These are phyloP conservation scores for Gossypium trilobum DNA, from an alignment of 441 rosid genomes.

Conservation along the genomic window DNA sequence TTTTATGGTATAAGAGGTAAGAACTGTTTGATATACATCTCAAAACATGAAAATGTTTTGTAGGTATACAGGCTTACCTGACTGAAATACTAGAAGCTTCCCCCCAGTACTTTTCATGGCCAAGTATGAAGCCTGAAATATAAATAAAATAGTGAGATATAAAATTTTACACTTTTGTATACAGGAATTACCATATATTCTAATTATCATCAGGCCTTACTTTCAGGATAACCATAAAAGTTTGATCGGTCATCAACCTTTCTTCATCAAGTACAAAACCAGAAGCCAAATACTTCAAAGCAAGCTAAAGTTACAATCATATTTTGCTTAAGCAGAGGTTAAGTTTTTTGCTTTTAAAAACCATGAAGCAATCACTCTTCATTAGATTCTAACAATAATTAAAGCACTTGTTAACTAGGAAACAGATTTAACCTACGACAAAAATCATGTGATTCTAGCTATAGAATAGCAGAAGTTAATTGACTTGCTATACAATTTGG, in stretches of 20 bases:
- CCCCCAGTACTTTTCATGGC: conserved; percentile 90
- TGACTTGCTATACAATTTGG: not conserved
- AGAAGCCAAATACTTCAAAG: not conserved
- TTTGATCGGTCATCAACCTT: not conserved
- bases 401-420: not conserved
- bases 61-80: conserved; percentile 43
- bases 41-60: not conserved
- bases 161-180: not conserved
- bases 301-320: conserved; percentile 7
- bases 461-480: not conserved
- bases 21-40: conserved; percentile 4
- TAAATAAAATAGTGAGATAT: conserved; percentile 11
- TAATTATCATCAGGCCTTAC: not conserved
- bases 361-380: not conserved
- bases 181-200: not conserved
- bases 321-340: not conserved
- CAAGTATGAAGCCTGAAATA: conserved; percentile 74
- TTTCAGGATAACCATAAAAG: not conserved
- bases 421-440: not conserved
- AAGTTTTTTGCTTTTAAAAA: not conserved
- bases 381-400: not conserved
- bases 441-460: not conserved
- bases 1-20: not conserved
- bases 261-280: conserved; percentile 2
- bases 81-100: conserved; percentile 85